Evolutionary conservation across 2,329 filamentous ascomycete genomes (phyloP), one percentile per base, ranked within the genome.

Genomic region (Colletotrichum sojae): DNA sequence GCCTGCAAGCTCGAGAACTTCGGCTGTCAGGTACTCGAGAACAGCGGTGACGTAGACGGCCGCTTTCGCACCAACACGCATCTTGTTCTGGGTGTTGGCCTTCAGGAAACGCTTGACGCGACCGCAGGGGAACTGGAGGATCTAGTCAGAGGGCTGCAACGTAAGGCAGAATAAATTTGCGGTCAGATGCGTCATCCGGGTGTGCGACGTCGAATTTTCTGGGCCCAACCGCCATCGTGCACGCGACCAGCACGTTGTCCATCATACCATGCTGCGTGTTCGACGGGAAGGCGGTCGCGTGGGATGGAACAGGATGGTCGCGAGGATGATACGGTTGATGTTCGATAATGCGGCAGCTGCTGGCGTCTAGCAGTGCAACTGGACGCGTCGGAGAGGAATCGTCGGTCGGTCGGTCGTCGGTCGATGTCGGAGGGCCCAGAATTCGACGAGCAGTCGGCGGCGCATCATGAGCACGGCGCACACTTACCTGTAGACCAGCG

Each of bases 31-130:
- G 82, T 99, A 99, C 86, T 99, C 96, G 73, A 99, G 92, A 66
- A 99, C 96, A 51, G 96, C 96, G 57, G 96, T 98, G 72, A 98
- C 94, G 81, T 99, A 99, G 77, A 99, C 96, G 74, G 96, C 95
- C 73, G 96, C 96, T 88, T 98, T 98, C 79, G 95, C 96, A 77
- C 96, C 96, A 75, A 99, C 97, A 84, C 96, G 95, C 94, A 98
- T 98, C 88, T 98, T 98, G 86, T 98, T 97, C 82, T 98, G 96
- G 57, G 96, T 98, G 86, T 98, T 98, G 83, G 94, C 94, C 90
- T 98, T 98, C 81, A 99, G 88, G 87, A 98, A 98, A 86, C 96
- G 95, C 92, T 99, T 99, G 84, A 99, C 96, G 92, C 96, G 96
- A 85, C 96, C 96, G 82, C 96, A 99, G 71, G 96, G 96, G 83